phyloP scores from a whole-genome alignment of 169 alveolate species.

The Cryptosporidium andersoni region DNA sequence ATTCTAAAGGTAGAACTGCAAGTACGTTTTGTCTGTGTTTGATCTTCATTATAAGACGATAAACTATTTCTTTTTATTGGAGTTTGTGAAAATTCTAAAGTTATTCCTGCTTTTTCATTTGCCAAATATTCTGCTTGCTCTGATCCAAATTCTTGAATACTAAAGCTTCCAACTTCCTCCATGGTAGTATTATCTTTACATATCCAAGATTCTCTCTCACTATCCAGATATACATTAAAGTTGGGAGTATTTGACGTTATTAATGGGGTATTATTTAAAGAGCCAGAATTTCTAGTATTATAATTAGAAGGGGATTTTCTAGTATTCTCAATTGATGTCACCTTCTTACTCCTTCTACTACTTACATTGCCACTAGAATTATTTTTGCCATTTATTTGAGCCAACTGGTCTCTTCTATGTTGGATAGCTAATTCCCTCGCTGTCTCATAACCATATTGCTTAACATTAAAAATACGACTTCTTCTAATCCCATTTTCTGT shows the following conservation, averaged over 20 bases:
- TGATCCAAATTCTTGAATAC: slow-evolving; percentile 47
- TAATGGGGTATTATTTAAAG: background rate
- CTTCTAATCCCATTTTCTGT: slow-evolving; percentile 69
- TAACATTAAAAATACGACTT: slow-evolving; percentile 67
- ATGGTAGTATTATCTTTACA: slow-evolving; percentile 11
- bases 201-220: slow-evolving; percentile 55
- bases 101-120: slow-evolving; percentile 52
- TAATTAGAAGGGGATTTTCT: slow-evolving; percentile 39
- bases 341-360: slow-evolving; percentile 46
- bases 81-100: slow-evolving; percentile 28
- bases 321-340: background rate
- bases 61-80: slow-evolving; percentile 25
- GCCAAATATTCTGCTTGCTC: slow-evolving; percentile 58
- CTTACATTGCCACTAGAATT: slow-evolving; percentile 2
- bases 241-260: background rate
- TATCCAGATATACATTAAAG: slow-evolving; percentile 30
- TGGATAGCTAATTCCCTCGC: slow-evolving; percentile 70
- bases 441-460: slow-evolving; percentile 68
- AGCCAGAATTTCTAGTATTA: slow-evolving; percentile 50
- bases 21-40: background rate
- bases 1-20: slow-evolving; percentile 58
- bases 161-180: background rate
- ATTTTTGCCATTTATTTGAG: background rate
- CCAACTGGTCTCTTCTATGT: slow-evolving; percentile 53
- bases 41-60: slow-evolving; percentile 3